phyloP scores from a whole-genome alignment of 2,329 filamentous ascomycete genomes.

The Aspergillus oerlinghausenensis region DNA sequence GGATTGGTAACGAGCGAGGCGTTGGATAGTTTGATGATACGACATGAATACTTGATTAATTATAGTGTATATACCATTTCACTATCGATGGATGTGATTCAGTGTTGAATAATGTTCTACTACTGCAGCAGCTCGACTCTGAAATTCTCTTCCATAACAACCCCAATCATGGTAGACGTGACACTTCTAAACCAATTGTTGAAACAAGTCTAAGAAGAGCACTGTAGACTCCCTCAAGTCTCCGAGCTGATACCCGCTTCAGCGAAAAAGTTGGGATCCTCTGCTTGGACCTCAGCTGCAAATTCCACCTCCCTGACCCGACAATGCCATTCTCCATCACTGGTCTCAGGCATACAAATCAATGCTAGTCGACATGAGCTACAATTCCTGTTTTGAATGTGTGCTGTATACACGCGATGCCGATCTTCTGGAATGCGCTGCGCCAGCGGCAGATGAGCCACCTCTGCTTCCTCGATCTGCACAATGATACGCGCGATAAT shows the following conservation, averaged over 20 bases:
- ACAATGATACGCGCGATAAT: slow-evolving; percentile 7
- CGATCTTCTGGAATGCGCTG: slow-evolving; percentile 10
- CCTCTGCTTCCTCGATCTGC: slow-evolving; percentile 13
- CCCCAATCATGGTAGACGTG: too few relatives aligned
- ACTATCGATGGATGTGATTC: not conserved
- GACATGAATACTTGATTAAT: not conserved
- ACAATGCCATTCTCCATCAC: not conserved
- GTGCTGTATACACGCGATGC: slow-evolving; percentile 1
- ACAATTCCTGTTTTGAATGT: not conserved
- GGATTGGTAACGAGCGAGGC: not conserved
- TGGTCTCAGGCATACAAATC: not conserved
- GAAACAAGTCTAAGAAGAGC: too few relatives aligned
- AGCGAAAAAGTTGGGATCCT: not conserved
- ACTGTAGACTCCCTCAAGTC: too few relatives aligned
- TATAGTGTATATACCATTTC: not conserved
- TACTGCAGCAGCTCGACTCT: too few relatives aligned
- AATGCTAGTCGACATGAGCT: not conserved
- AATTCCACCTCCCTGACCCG: not conserved
- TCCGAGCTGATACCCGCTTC: too few relatives aligned
- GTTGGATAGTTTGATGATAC: not conserved
- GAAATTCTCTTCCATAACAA: too few relatives aligned
- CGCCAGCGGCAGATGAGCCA: slow-evolving; percentile 5
- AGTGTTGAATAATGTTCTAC: too few relatives aligned
- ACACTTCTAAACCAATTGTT: too few relatives aligned
- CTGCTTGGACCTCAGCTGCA: not conserved